Base-by-base conservation (phyloP, 768 basidiomycete species). In the Naganishia vishniacii region DNA sequence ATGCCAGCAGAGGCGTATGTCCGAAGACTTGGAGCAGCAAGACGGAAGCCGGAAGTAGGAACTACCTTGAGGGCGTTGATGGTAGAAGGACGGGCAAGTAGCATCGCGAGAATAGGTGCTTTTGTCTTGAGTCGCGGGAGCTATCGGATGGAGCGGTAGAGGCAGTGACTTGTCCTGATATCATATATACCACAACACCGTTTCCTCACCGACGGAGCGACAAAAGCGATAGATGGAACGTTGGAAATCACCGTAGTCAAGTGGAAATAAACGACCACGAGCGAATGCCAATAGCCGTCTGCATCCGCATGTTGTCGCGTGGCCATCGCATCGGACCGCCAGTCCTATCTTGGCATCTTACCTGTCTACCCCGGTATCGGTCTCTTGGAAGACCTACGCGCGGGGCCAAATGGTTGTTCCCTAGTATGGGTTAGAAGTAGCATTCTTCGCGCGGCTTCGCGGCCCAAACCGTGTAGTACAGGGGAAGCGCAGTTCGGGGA, bases 161-260 rank as follows among this genome's bases (percentile, higher is more conserved):
- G 20, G 11, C 4, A 11, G 9, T 15, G 8, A 37, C 8, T 15
- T 37, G 34, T 37, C 20, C 31, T 8, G 34, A 25, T 29, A 40
- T 40, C 4, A 13, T 56, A 56, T 56, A 56, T 56, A 56, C 20
- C 16, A 12, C 15, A 7, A 26, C 28, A 40, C 34, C 23, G 16
- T 13, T 32, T 28, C 18, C 47, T 26, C 53, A 40, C 37, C 23
- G 32, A n/a, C n/a, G n/a, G n/a, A n/a, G n/a, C 23, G 32, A 56
- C 20, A 23, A 56, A 56, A 37, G 37, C 37, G 53, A 40, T 40
- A 9, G 34, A 8, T 56, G 53, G 40, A 56, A 40, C 34, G 53
- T 56, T 56, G 53, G 53, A 56, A 56, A 56, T 56, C 53, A 56
- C 49, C n/a, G 20, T 20, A 15, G 32, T 23, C 34, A 56, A 56